These are phyloP conservation scores for Podospora comata DNA, from an alignment of 495 filamentous ascomycete genomes.

Conservation along the genomic window DNA sequence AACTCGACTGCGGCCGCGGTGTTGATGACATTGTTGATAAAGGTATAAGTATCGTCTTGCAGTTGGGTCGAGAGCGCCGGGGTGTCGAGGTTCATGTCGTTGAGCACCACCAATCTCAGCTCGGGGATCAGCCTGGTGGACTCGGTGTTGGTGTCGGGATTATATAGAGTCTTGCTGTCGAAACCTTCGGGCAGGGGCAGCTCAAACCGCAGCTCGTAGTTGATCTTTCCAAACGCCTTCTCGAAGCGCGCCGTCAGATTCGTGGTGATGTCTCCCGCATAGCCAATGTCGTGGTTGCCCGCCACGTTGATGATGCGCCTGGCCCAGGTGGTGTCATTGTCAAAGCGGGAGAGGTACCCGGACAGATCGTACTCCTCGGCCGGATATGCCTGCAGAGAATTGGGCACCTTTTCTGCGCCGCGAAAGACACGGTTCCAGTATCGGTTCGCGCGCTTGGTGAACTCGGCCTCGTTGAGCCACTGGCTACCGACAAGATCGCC, in stretches of 20 bases:
- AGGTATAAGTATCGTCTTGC: constrained; percentile 68
- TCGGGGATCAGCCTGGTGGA: constrained; percentile 52
- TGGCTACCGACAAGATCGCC: constrained; percentile 95
- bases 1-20: constrained; percentile 65
- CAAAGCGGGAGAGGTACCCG: constrained; percentile 49
- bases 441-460: constrained; percentile 61
- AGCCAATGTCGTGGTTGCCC: constrained; percentile 95
- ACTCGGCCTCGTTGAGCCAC: constrained; percentile 87
- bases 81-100: constrained; percentile 86
- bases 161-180: constrained; percentile 36
- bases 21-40: constrained; percentile 69
- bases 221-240: constrained; percentile 73
- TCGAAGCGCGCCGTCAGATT: constrained; percentile 76
- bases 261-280: constrained; percentile 80
- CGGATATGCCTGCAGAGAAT: constrained; percentile 53
- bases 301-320: constrained; percentile 79
- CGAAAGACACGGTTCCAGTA: constrained; percentile 83
- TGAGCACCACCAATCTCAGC: constrained; percentile 80
- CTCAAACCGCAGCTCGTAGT: constrained; percentile 81
- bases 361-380: constrained; percentile 49
- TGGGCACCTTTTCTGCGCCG: constrained; percentile 62
- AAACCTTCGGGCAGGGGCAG: constrained; percentile 42
- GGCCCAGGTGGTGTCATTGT: constrained; percentile 57
- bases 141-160: constrained; percentile 31
- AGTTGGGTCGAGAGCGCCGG: constrained; percentile 63